Evolutionary conservation across 2,329 filamentous ascomycete genomes (phyloP).

Genomic region (Stagonosporopsis cucurbitacearum): DNA sequence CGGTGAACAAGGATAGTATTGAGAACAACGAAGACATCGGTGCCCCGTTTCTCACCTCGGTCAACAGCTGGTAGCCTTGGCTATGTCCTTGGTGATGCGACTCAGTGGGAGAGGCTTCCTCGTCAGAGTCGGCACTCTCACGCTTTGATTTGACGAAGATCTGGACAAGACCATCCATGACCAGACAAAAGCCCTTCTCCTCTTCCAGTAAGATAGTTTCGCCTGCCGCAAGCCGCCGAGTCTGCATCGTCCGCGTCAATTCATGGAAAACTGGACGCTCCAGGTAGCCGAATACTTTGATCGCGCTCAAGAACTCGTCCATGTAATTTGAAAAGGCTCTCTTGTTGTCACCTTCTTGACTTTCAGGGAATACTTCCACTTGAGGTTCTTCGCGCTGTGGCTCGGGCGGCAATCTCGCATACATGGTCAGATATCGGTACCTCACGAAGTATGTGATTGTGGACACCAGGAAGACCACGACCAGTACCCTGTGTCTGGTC

Average conservation of each 20-base stretch:
- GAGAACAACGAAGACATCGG: slow-evolving; percentile 99
- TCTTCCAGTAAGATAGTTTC: slow-evolving; percentile 95
- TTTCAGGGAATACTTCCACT: slow-evolving; percentile 92
- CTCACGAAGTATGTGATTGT: slow-evolving; percentile 91
- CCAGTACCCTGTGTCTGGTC: slow-evolving; percentile 59
- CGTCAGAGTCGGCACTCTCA: slow-evolving; percentile 55
- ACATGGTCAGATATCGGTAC: slow-evolving; percentile 97
- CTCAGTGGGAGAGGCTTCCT: slow-evolving; percentile 54
- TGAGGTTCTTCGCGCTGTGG: slow-evolving; percentile 95
- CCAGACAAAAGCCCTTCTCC: slow-evolving; percentile 96
- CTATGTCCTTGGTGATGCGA: slow-evolving; percentile 68
- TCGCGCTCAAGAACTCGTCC: slow-evolving; percentile 96
- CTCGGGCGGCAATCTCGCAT: slow-evolving; percentile 89
- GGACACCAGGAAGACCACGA: slow-evolving; percentile 78
- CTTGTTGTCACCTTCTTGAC: slow-evolving; percentile 87
- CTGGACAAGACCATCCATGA: slow-evolving; percentile 94
- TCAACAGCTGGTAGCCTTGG: slow-evolving; percentile 92
- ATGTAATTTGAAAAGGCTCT: slow-evolving; percentile 93
- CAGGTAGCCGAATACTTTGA: slow-evolving; percentile 98
- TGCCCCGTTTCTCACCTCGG: slow-evolving; percentile 95
- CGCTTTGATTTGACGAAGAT: slow-evolving; percentile 93
- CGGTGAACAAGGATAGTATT: slow-evolving; percentile 94
- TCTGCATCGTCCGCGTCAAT: slow-evolving; percentile 97
- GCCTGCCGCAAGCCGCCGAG: slow-evolving; percentile 90
- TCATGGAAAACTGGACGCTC: slow-evolving; percentile 98